Conservation (phyloP, 495 filamentous ascomycete genomes). For the Penicillium herquei region DNA sequence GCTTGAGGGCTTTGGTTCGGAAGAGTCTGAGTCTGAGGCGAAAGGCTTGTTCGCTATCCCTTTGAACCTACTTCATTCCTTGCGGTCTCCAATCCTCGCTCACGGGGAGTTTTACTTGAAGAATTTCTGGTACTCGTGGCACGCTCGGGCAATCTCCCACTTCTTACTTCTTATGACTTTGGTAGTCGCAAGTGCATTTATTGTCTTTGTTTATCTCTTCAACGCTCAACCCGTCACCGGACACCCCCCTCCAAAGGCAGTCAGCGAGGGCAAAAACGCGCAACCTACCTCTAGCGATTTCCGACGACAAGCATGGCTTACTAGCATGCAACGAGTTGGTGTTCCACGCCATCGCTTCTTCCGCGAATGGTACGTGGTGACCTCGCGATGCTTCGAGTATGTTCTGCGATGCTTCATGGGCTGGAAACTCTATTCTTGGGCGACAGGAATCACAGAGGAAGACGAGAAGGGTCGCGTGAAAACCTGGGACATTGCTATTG, state of each 20-base stretch:
- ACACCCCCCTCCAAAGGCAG: slow-evolving; percentile 25
- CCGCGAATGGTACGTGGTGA: slow-evolving; percentile 78
- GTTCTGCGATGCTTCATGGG: slow-evolving; percentile 77
- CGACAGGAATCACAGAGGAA: slow-evolving; percentile 79
- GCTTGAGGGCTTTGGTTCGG: slow-evolving; percentile 65
- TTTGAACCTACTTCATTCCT: slow-evolving; percentile 45
- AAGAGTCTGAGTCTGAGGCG: slow-evolving; percentile 58
- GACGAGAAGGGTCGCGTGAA: slow-evolving; percentile 85
- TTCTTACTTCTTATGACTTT: slow-evolving; percentile 58
- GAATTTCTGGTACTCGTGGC: slow-evolving; percentile 40
- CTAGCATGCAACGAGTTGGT: slow-evolving; percentile 90
- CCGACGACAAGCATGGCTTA: slow-evolving; percentile 87
- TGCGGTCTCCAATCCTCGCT: slow-evolving; percentile 23
- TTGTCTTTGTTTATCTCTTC: slow-evolving; percentile 67
- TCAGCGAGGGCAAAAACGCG: slow-evolving; percentile 40
- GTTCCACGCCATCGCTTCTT: slow-evolving; percentile 86
- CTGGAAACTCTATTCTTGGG: slow-evolving; percentile 66
- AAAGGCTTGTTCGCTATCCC: slow-evolving; percentile 74
- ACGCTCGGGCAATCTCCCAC: slow-evolving; percentile 42
- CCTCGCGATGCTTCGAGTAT: slow-evolving; percentile 76
- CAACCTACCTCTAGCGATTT: slow-evolving; percentile 82
- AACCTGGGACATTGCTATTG: slow-evolving; percentile 91
- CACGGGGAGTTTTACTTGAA: slow-evolving; percentile 29
- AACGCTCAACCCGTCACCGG: slow-evolving; percentile 46
- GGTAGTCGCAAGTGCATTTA: slow-evolving; percentile 64